phyloP scores from a whole-genome alignment of 805 yeast genomes.

The Saccharomycopsis selenospora region DNA sequence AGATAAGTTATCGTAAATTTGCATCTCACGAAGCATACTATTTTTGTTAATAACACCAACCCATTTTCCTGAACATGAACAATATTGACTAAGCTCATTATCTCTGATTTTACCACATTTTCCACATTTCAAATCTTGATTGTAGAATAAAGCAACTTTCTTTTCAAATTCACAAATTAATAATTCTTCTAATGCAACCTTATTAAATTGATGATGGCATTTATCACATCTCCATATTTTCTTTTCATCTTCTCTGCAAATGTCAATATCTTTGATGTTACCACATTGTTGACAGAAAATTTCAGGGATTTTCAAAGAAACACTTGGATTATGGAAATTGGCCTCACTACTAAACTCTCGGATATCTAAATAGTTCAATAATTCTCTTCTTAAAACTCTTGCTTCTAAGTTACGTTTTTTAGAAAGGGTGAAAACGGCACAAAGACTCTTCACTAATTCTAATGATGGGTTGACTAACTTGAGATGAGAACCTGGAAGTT shows the following conservation, averaged over 20 bases:
- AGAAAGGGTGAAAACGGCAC: constrained; percentile 67
- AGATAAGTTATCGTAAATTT: constrained; percentile 53
- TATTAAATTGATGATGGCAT: constrained; percentile 60
- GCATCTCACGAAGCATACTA: constrained; percentile 39
- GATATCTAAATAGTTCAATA: constrained; percentile 66
- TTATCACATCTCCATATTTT: constrained; percentile 51
- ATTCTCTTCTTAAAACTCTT: constrained; percentile 63
- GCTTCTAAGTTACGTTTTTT: constrained; percentile 61
- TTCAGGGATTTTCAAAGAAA: constrained; percentile 57
- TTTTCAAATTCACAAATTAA: constrained; percentile 58
- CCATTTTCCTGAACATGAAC: constrained; percentile 90
- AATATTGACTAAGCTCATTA: constrained; percentile 63
- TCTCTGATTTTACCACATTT: constrained; percentile 67
- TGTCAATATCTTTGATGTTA: constrained; percentile 65
- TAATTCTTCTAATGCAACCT: constrained; percentile 69
- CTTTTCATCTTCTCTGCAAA: constrained; percentile 59
- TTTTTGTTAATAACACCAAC: constrained; percentile 42
- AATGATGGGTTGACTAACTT: constrained; percentile 61
- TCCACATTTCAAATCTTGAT: constrained; percentile 75
- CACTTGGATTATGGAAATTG: constrained; percentile 65
- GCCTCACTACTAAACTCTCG: constrained; percentile 80
- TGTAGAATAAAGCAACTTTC: constrained; percentile 50
- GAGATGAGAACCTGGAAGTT: constrained; percentile 65
- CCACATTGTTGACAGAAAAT: constrained; percentile 78
- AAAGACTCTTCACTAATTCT: constrained; percentile 68